phyloP scores from a whole-genome alignment of 1,284 basidiomycete species.

The Pseudozyma hubeiensis region DNA sequence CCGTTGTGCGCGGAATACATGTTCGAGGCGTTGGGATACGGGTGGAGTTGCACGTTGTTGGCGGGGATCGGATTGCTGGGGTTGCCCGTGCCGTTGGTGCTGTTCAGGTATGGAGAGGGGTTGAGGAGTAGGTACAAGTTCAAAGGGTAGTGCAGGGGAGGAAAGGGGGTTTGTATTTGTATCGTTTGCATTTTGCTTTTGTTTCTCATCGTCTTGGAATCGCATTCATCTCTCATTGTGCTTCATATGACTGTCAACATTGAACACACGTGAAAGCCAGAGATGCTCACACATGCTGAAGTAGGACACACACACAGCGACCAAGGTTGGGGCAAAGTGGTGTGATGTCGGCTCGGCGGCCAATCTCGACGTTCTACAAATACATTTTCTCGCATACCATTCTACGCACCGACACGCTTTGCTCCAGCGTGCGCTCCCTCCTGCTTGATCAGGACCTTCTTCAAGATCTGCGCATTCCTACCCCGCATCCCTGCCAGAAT shows the following conservation, averaged over 20 bases:
- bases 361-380: too few relatives aligned
- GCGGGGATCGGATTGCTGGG: slow-evolving; percentile 69
- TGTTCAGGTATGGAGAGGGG: slow-evolving; percentile 69
- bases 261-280: too few relatives aligned
- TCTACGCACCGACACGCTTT: too few relatives aligned
- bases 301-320: too few relatives aligned
- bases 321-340: too few relatives aligned
- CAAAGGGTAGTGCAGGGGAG: slow-evolving; percentile 41
- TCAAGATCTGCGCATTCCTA: slow-evolving; percentile 8
- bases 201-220: too few relatives aligned
- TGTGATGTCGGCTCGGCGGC: too few relatives aligned
- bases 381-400: too few relatives aligned
- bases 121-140: slow-evolving; percentile 62
- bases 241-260: too few relatives aligned
- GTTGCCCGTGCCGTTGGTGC: slow-evolving; percentile 69
- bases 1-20: slow-evolving; percentile 70
- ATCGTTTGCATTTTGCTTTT: not conserved
- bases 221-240: not conserved
- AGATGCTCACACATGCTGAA: too few relatives aligned
- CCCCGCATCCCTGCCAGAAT: slow-evolving; percentile 4
- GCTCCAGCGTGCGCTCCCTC: not conserved
- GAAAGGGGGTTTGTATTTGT: too few relatives aligned
- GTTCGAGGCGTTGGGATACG: slow-evolving; percentile 71
- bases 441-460: slow-evolving; percentile 12
- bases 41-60: slow-evolving; percentile 69